Base-by-base conservation (phyloP, 2,329 filamentous ascomycete genomes). In the Penicillium sp. region DNA sequence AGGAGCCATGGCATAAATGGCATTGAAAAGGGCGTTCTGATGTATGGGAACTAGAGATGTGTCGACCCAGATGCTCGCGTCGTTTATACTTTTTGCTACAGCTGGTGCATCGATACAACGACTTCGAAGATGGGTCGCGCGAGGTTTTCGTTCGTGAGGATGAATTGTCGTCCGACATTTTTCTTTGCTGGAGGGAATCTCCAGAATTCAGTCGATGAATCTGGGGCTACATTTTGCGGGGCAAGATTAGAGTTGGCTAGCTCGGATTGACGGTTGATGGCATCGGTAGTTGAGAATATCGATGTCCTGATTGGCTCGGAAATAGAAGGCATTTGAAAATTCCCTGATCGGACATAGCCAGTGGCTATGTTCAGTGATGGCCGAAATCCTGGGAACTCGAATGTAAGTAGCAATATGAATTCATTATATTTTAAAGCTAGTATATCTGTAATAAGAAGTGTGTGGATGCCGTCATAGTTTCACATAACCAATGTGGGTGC, bases 1-100 rank as follows among this genome's bases (percentile, higher is more conserved):
- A 74, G 0, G 65, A 56, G 4, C 64, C 65, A 24, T 57, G 57
- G 33, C 72, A 74, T 2, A 60, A 51, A 7, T 54, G 49, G 54
- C 71, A 74, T 27, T 58, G 57, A 46, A 70, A 64, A 8, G 69
- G 70, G 3, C 70, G 65, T 24, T 68, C 64, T 2, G 61, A 52
- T 3, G 62, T 66, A 52, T 74, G 71, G 7, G 70, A 65, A 32
- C 54, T 56, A 27, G 58, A 61, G 7, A 42, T 13, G 48, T 74
- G 72, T 21, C 72, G 70, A 36, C 68, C 63, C 3, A 74, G 56
- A 52, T 74, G 71, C 48, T 73, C 71, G 6, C 68, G 65, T 18
- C 71, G 60, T 56, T 72, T 73, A 61, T 73, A 74, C 6, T 60
- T 60, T 49, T 69, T 73, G 37, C 48, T 61, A 45, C 71, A 74